Evolutionary conservation across 805 yeast genomes (phyloP), one percentile per base, ranked within the genome.

Genomic region (Wickerhamiella azyma): DNA sequence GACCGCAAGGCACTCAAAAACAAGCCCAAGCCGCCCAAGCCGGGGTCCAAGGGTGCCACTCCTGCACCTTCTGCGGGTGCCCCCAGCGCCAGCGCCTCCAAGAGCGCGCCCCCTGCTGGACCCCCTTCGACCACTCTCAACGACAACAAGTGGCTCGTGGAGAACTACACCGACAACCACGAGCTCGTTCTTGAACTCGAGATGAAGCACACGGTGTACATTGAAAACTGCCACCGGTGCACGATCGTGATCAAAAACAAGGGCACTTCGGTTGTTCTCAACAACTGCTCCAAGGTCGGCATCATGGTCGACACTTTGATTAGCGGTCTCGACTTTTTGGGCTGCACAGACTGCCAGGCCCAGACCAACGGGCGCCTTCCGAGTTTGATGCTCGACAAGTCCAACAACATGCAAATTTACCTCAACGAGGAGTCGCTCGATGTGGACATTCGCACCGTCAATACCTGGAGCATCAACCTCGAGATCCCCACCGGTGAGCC

Each of bases 1-100:
- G 96, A 88, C 55, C 84, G 86, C 65, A 85, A 84, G 86, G 85
- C 96, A 18, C 95, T 85, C 65, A 86, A 85, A 66, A 63, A 72
- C 2, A 71, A 74, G 18, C 70, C 74, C 2, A 48, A 51, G 26
- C 45, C 46, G 16, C 38, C 48, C 26, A 38, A 28, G 26, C 36
- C 50, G 4, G 8, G 28, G n/a, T n/a, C n/a, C 24, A 35, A 18
- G 11, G 50, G 51, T 2, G 26, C 47, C 2, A 10, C 45, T 3
- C 21, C 53, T 5, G 36, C 58, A 2, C 47, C 61, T 7, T 48
- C 62, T 1, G 57, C 66, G 16, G 70, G 37, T 6, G 24, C 37
- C n/a, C 35, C 43, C 24, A n/a, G n/a, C n/a, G 30, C 30, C 9
- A 28, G 9, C 13, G 30, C 37, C 9, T 26, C 26, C 6, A 48